Base-by-base conservation (phyloP, 2,329 filamentous ascomycete species). In the Clonostachys chloroleuca region DNA sequence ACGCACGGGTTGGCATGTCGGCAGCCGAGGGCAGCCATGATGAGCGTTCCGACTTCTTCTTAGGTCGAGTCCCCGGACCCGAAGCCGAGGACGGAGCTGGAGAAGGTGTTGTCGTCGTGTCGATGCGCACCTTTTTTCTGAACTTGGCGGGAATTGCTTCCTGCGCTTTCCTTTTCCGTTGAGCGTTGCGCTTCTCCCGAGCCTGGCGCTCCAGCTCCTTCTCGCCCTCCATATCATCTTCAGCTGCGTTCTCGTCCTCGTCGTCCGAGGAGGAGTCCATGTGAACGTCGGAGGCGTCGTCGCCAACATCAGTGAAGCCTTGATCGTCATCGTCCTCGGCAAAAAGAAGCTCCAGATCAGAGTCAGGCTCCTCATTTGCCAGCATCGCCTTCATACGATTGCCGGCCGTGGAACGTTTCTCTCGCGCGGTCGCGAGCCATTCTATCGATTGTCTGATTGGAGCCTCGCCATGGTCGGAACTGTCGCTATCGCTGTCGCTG, bases 191-290 rank as follows among this genome's bases (percentile, higher is more conserved):
- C 56, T 86, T 86, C 49, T 80, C 82, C 55, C 83, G 84, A 49
- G 86, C 89, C 56, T 87, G 81, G 53, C 81, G 85, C 67, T 94
- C 84, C 47, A 99, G 66, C 66, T 95, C 90, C 58, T 85, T 87
- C 68, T 99, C 94, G 34, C 94, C 94, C 48, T 89, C 88, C 5
- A 94, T 65, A 40, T 95, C 89, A 54, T 94, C 78, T 9, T 34
- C 49, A 13, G 12, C 40, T 30, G 61, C 63, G 47, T 66, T 68
- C 36, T 69, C 66, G 49, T 90, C 86, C 50, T 95, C 89, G 43
- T 94, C 89, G 42, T 91, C 87, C 0, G 84, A 89, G 0, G 89
- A 95, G 13, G 87, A 92, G 58, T 95, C 90, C 73, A 96, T 86
- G 42, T 89, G 84, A 55, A 89, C 84, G 61, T 96, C 92, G 2